Evolutionary conservation across 2,329 filamentous ascomycete genomes (phyloP).

Genomic region (Pseudogymnoascus sp.): DNA sequence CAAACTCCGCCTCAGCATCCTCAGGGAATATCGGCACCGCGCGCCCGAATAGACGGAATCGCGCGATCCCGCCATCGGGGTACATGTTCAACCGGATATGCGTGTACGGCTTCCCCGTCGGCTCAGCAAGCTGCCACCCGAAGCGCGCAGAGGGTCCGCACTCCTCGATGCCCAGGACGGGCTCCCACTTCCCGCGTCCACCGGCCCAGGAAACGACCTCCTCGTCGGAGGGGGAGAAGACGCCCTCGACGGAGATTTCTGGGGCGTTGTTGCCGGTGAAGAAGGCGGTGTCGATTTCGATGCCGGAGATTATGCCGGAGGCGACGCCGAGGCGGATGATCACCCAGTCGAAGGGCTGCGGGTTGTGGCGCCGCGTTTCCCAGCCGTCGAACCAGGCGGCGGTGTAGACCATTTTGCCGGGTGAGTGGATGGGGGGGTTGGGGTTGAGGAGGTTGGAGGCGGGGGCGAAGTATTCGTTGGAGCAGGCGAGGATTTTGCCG

Average conservation of each 20-base stretch:
- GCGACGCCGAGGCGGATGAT: slow-evolving; percentile 60
- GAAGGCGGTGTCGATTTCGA: slow-evolving; percentile 75
- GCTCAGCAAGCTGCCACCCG: slow-evolving; percentile 58
- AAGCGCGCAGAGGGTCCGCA: slow-evolving; percentile 70
- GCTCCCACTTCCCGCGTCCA: slow-evolving; percentile 58
- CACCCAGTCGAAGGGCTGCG: slow-evolving; percentile 59
- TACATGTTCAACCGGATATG: slow-evolving; percentile 80
- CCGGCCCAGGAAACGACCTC: slow-evolving; percentile 58
- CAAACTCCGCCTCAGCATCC: slow-evolving; percentile 58
- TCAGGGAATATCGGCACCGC: slow-evolving; percentile 70
- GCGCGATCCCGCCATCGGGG: slow-evolving; percentile 74
- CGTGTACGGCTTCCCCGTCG: slow-evolving; percentile 62
- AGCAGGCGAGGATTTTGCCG: slow-evolving; percentile 57
- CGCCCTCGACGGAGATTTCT: slow-evolving; percentile 69
- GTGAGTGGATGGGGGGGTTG: slow-evolving; percentile 54
- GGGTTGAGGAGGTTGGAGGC: slow-evolving; percentile 58
- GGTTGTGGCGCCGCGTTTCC: slow-evolving; percentile 62
- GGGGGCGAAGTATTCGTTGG: slow-evolving; percentile 63
- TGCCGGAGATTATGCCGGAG: slow-evolving; percentile 63
- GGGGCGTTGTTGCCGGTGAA: slow-evolving; percentile 80
- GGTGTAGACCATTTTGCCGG: slow-evolving; percentile 61
- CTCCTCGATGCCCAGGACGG: slow-evolving; percentile 60
- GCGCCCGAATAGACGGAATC: slow-evolving; percentile 70
- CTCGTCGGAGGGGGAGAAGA: slow-evolving; percentile 59
- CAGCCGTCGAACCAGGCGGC: slow-evolving; percentile 67